phyloP scores from a whole-genome alignment of 257 asterid genomes.

The Plantago major region DNA sequence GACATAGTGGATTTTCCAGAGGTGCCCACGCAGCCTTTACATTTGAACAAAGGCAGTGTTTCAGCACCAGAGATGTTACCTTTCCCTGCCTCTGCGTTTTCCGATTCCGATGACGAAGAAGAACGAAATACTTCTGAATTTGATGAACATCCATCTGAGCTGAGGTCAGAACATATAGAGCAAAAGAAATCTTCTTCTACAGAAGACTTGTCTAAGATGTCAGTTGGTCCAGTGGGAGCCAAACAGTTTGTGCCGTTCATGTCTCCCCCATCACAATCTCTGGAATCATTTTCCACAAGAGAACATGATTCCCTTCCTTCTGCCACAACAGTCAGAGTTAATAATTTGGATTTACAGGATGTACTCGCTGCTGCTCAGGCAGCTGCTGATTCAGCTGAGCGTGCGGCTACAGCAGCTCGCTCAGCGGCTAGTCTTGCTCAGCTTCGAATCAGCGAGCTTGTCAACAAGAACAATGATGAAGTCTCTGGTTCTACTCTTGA shows the following conservation, averaged over 20 bases:
- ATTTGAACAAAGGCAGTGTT: constrained; percentile 34
- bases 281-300: constrained; percentile 23
- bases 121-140: constrained; percentile 24
- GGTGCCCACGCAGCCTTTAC: constrained; percentile 67
- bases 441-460: constrained; percentile 64
- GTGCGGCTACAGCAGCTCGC: constrained; percentile 91
- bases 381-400: constrained; percentile 87
- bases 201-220: constrained; percentile 21
- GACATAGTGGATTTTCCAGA: constrained; percentile 73
- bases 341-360: constrained; percentile 60
- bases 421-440: constrained; percentile 90
- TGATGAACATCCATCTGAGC: constrained; percentile 18
- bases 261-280: constrained; percentile 49
- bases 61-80: constrained; percentile 80
- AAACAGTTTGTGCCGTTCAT: constrained; percentile 65
- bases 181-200: constrained; percentile 23
- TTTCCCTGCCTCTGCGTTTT: constrained; percentile 73
- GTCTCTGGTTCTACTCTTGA: constrained; percentile 27
- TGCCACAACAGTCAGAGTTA: constrained; percentile 27
- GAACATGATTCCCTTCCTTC: constrained; percentile 29
- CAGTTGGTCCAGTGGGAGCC: constrained; percentile 25
- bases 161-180: constrained; percentile 25
- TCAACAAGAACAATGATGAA: constrained; percentile 37
- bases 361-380: constrained; percentile 83
- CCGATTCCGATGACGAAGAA: constrained; percentile 57